A percentile compares a stretch with the other conserved stretches of the same genome.
Evolutionary conservation across 345 rosid species (phyloP).

Genomic region (Pugionium cornutum): DNA sequence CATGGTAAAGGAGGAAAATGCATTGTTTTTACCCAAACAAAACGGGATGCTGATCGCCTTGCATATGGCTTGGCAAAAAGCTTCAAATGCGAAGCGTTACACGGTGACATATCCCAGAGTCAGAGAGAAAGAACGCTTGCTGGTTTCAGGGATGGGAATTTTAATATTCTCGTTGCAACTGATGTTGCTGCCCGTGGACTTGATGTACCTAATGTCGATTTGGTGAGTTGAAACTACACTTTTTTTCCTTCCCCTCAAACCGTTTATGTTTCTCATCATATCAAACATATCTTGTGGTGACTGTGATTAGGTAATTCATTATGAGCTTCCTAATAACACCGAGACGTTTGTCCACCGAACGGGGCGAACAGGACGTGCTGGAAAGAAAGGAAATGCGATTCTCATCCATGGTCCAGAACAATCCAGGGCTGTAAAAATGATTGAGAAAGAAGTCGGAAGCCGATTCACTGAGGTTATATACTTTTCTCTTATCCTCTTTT

Average conservation of each 20-base stretch:
- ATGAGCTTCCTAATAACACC: constrained; percentile 80
- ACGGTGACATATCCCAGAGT: constrained; percentile 90
- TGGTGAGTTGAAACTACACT: constrained; percentile 56
- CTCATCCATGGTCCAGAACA: constrained; percentile 72
- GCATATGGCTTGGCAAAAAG: constrained; percentile 70
- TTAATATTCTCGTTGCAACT: constrained; percentile 89
- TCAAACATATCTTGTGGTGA: constrained; percentile 3
- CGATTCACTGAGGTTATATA: constrained; percentile 66
- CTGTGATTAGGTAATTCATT: constrained; percentile 70
- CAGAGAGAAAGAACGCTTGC: constrained; percentile 92
- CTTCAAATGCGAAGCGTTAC: constrained; percentile 83
- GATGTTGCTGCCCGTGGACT: constrained; percentile 99
- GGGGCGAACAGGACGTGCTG: constrained; percentile 99
- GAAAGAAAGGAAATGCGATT: constrained; percentile 92
- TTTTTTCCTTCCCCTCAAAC: constrained; percentile 1
- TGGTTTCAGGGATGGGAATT: constrained; percentile 79
- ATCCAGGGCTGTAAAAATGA: constrained; percentile 56
- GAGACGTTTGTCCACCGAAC: constrained; percentile 99
- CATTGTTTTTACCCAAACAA: constrained; percentile 91
- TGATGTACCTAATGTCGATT: constrained; percentile 93
- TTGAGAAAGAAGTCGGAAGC: constrained; percentile 91
- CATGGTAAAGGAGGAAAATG: constrained; percentile 81
- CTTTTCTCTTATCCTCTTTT: neutral
- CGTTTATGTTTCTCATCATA: constrained; percentile 7
- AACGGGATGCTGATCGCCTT: constrained; percentile 91